phyloP scores from a whole-genome alignment of 108 stramenopile species.

The Cyclostephanos invisitatus region DNA sequence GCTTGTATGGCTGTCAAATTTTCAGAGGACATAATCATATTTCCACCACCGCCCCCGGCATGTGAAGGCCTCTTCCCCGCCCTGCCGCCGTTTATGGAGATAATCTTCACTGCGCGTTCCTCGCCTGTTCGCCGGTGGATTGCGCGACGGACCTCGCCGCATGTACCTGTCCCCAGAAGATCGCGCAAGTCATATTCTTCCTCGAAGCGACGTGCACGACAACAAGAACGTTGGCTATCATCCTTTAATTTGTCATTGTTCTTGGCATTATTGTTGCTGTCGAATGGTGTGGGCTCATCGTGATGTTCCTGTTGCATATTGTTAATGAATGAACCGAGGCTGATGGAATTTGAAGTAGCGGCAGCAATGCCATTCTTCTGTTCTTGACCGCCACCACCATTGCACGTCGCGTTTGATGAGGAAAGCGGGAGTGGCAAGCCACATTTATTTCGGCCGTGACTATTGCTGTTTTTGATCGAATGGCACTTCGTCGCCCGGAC shows the following conservation, averaged over 20 bases:
- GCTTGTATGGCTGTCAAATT: conserved; percentile 51
- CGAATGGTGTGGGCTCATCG: conserved; percentile 8
- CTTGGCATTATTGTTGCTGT: neutral
- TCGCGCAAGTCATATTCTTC: conserved; percentile 91
- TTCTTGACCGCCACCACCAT: neutral
- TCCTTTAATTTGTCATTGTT: neutral
- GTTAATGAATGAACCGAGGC: conserved; percentile 1
- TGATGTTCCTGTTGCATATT: neutral
- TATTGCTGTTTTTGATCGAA: conserved; percentile 13
- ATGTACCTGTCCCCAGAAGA: conserved; percentile 86
- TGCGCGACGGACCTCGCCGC: conserved; percentile 88
- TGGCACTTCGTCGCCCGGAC: conserved; percentile 33
- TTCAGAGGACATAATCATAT: conserved; percentile 38
- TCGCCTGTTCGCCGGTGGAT: conserved; percentile 85
- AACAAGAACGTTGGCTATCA: neutral
- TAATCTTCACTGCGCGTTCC: conserved; percentile 91
- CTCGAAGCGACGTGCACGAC: conserved; percentile 47
- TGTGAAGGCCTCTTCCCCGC: conserved; percentile 19
- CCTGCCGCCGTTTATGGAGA: conserved; percentile 53
- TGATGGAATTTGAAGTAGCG: neutral
- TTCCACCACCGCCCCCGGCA: neutral
- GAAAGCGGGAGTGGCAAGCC: neutral
- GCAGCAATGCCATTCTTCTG: neutral
- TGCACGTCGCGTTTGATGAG: neutral
- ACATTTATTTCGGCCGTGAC: neutral